Percentiles rank a stretch among this genome's conserved stretches.
Conservation (phyloP, 169 alveolate genomes). For the Plasmodium gonderi region DNA sequence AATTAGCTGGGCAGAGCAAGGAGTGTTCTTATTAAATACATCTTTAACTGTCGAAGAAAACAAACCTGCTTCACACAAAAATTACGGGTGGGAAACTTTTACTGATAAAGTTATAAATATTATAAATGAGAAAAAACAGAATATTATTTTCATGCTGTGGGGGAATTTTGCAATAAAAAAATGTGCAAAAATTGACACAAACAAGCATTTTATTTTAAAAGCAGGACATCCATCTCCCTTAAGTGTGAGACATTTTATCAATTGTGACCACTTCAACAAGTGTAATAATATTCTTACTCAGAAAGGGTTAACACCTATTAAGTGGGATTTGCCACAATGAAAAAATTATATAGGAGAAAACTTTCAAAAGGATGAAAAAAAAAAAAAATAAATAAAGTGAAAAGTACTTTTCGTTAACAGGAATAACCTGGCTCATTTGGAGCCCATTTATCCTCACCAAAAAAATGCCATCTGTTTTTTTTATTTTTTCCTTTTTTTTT, state of each 20-base stretch:
- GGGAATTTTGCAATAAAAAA: slow-evolving; percentile 95
- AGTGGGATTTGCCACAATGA: slow-evolving; percentile 82
- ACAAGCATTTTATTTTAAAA: slow-evolving; percentile 91
- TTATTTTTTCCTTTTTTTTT: not conserved
- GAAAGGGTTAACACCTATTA: slow-evolving; percentile 79
- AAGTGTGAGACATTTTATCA: slow-evolving; percentile 72
- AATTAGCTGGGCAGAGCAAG: slow-evolving; percentile 98
- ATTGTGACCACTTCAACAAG: slow-evolving; percentile 88
- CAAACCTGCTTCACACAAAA: slow-evolving; percentile 74
- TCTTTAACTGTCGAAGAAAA: slow-evolving; percentile 92
- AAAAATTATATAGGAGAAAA: not conserved
- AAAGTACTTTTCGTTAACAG: not conserved
- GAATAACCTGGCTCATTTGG: not conserved
- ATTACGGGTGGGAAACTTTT: slow-evolving; percentile 93
- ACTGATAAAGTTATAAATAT: slow-evolving; percentile 90
- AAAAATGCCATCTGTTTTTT: not conserved
- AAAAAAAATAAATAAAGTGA: not conserved
- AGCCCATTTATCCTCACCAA: not conserved
- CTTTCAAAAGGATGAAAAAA: not conserved
- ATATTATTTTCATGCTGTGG: slow-evolving; percentile 93
- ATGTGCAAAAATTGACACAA: slow-evolving; percentile 89
- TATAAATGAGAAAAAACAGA: slow-evolving; percentile 86
- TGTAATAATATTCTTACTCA: slow-evolving; percentile 84
- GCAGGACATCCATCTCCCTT: slow-evolving; percentile 99
- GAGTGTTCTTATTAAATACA: slow-evolving; percentile 97